A percentile compares a stretch with the other conserved stretches of the same genome.
Evolutionary conservation across 148 eudicot species (phyloP).

Genomic region (Rhododendron ferrugineum): DNA sequence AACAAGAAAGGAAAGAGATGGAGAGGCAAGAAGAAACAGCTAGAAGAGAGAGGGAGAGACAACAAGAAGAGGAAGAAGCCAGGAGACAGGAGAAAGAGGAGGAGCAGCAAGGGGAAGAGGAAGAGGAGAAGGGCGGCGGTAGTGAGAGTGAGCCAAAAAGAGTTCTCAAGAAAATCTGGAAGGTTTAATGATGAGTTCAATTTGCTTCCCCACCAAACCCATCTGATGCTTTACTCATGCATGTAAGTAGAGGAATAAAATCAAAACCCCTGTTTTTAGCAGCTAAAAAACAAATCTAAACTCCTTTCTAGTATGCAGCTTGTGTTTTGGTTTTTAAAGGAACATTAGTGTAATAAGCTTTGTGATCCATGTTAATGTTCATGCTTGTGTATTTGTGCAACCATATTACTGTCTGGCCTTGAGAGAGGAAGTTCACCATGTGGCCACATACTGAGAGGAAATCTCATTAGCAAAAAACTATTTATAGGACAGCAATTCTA

Average conservation of each 20-base stretch:
- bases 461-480: not conserved
- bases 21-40: constrained; percentile 26
- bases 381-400: not conserved
- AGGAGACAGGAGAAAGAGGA: not conserved
- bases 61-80: constrained; percentile 15
- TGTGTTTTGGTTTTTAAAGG: not conserved
- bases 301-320: not conserved
- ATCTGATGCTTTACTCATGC: not conserved
- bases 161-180: constrained; percentile 6
- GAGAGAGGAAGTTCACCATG: not conserved
- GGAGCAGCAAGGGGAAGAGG: not conserved
- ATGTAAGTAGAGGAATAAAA: constrained; percentile 5
- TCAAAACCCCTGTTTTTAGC: no score
- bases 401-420: not conserved
- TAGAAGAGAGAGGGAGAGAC: constrained; percentile 34
- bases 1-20: not conserved
- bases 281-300: not conserved
- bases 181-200: constrained; percentile 1
- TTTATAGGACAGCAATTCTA: not conserved
- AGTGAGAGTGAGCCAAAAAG: not conserved
- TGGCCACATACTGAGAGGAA: not conserved
- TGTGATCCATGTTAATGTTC: not conserved
- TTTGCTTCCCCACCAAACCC: not conserved
- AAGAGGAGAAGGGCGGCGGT: not conserved
- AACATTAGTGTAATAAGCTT: not conserved